phyloP scores from a whole-genome alignment of 768 basidiomycete species.

The Tulasnella sp. region DNA sequence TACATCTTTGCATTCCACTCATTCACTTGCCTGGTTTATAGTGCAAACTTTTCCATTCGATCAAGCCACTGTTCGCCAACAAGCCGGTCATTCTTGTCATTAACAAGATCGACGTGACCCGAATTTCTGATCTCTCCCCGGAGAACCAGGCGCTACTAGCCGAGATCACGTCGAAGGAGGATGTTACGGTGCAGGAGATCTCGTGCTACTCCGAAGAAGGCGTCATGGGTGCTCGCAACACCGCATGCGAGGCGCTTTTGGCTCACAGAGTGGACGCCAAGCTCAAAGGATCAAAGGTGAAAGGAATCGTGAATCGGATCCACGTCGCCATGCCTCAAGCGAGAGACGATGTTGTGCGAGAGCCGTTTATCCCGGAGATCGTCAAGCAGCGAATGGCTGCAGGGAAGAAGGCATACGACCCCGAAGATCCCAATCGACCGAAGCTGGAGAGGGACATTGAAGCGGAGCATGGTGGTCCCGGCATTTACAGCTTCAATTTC shows the following conservation, averaged over 20 bases:
- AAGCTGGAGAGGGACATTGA: constrained; percentile 78
- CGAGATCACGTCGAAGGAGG: constrained; percentile 74
- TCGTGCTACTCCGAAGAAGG: constrained; percentile 97
- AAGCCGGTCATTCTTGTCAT: constrained; percentile 93
- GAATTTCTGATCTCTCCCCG: constrained; percentile 75
- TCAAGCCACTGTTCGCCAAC: constrained; percentile 92
- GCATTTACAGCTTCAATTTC: constrained; percentile 86
- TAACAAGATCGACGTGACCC: constrained; percentile 95
- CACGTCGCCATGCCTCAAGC: constrained; percentile 91
- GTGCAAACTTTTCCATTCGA: constrained; percentile 60
- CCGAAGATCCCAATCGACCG: constrained; percentile 73
- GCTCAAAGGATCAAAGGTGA: constrained; percentile 89
- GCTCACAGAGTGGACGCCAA: constrained; percentile 93
- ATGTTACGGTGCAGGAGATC: constrained; percentile 72
- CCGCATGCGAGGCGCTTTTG: constrained; percentile 90
- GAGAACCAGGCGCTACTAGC: constrained; percentile 78
- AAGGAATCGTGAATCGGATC: constrained; percentile 88
- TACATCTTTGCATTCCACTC: constrained; percentile 17
- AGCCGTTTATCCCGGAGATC: constrained; percentile 83
- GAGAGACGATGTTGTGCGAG: constrained; percentile 82
- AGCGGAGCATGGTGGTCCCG: constrained; percentile 80
- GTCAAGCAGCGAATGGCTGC: constrained; percentile 46
- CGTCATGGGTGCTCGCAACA: constrained; percentile 94
- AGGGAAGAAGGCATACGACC: constrained; percentile 76
- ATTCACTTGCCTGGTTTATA: not conserved